Base-by-base conservation (phyloP, 2,329 filamentous ascomycete species). In the Rhynchosporium secalis region DNA sequence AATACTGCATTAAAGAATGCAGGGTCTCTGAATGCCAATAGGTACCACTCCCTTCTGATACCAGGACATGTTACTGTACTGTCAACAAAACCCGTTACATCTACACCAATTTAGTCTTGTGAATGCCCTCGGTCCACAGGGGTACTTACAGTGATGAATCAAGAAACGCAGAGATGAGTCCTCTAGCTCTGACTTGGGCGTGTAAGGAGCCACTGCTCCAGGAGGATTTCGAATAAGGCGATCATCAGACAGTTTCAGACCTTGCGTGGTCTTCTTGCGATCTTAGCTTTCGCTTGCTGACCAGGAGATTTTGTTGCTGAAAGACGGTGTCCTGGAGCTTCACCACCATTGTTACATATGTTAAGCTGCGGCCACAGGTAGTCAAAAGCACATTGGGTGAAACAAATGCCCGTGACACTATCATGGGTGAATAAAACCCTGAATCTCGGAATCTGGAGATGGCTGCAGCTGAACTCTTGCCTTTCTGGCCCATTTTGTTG, bases 1-100 rank as follows among this genome's bases (percentile, higher is more conserved):
- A 70, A 66, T 8, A 69, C 26, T 12, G 62, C 63, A 62, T 70
- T 67, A 55, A 70, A 70, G 62, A 69, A 69, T 6, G 65, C 65
- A 48, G 66, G 60, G 56, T 70, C 65, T 36, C 63, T 55, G 4
- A 69, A 62, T 15, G 64, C 66, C 9, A 70, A 56, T 13, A 65
- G 67, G 48, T 68, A 69, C 67, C 68, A 70, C 57, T 69, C 65
- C 38, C 65, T 66, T 48, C 68, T 60, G 10, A 67, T 67, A 7
- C 68, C 68, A 33, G 65, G 62, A 40, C 56, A 62, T 9, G 64
- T 66, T 5, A 69, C 60, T 3, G 61, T 68, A 1, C 56, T 31
- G 33, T 51, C 58, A 2, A 59, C 57, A 29, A 69, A 54, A 15
- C 68, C 56, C 3, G 66, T 68, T 4, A 67, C 65, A 63, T 65